phyloP scores from a whole-genome alignment of 2,329 filamentous ascomycete genomes.

The Nothomitra cinnamomea region DNA sequence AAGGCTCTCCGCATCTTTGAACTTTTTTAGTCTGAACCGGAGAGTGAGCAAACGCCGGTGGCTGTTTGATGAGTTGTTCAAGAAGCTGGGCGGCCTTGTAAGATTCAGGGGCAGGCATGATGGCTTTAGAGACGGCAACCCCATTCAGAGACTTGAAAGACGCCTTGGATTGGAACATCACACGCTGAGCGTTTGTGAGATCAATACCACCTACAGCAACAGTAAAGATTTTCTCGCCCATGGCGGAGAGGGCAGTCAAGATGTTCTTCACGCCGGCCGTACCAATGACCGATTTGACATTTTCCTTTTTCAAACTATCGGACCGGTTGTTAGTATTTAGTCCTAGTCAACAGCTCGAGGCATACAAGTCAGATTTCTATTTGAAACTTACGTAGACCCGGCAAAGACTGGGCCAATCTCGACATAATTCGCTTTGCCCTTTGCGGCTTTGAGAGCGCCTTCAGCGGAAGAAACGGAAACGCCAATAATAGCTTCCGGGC shows the following conservation, averaged over 20 bases:
- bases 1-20: conserved; percentile 12
- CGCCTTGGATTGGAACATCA: conserved; percentile 51
- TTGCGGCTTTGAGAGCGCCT: conserved; percentile 56
- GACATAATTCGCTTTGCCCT: conserved; percentile 71
- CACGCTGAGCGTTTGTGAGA: conserved; percentile 51
- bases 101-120: conserved; percentile 57
- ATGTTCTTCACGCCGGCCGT: conserved; percentile 53
- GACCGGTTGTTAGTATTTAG: too few species aligned
- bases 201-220: conserved; percentile 89
- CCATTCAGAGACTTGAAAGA: conserved; percentile 51
- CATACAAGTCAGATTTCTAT: too few species aligned
- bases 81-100: conserved; percentile 44
- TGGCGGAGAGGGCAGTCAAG: conserved; percentile 39
- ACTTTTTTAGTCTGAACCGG: conserved; percentile 6
- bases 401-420: conserved; percentile 83
- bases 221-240: conserved; percentile 31
- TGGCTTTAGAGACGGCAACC: conserved; percentile 76
- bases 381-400: conserved; percentile 49
- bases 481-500: conserved; percentile 65
- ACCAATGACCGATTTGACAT: conserved; percentile 70
- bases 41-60: conserved; percentile 19
- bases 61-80: conserved; percentile 32
- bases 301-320: conserved; percentile 47
- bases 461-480: conserved; percentile 62
- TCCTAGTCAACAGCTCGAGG: too few species aligned